Conservation (phyloP, 148 eudicot genomes). For the Arctostaphylos glauca region DNA sequence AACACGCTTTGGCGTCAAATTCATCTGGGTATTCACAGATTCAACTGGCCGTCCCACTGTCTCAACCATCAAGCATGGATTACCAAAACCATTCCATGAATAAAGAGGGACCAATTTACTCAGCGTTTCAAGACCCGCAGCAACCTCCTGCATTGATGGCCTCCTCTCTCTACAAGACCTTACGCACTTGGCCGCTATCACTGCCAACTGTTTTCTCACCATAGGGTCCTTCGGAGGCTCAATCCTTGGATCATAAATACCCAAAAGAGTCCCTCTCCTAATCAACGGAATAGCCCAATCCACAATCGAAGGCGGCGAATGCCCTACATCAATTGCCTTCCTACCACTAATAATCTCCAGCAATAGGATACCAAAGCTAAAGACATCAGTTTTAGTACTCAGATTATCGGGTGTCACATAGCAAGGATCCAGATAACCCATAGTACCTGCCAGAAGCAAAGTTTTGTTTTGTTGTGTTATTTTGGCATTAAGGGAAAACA, state of each 20-base stretch:
- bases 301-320: conserved; percentile 88
- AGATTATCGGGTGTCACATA: conserved; percentile 92
- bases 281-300: conserved; percentile 97
- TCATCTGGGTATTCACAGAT: conserved; percentile 23
- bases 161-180: conserved; percentile 82
- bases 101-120: conserved; percentile 61
- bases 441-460: conserved; percentile 46
- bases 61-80: conserved; percentile 92
- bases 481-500: not conserved
- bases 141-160: conserved; percentile 81
- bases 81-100: conserved; percentile 73
- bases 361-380: conserved; percentile 87
- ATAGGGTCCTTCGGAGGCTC: conserved; percentile 64
- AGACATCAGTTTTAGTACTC: conserved; percentile 84
- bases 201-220: conserved; percentile 69
- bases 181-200: conserved; percentile 91
- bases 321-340: conserved; percentile 78
- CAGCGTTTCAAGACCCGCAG: conserved; percentile 51
- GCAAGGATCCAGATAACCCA: conserved; percentile 84
- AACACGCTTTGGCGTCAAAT: conserved; percentile 33
- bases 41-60: conserved; percentile 58
- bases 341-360: conserved; percentile 90
- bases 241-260: conserved; percentile 72
- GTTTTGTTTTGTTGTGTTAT: not conserved
- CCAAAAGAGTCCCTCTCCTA: conserved; percentile 57